Conservation (phyloP, 768 basidiomycete species). For the Suillus sp. region DNA sequence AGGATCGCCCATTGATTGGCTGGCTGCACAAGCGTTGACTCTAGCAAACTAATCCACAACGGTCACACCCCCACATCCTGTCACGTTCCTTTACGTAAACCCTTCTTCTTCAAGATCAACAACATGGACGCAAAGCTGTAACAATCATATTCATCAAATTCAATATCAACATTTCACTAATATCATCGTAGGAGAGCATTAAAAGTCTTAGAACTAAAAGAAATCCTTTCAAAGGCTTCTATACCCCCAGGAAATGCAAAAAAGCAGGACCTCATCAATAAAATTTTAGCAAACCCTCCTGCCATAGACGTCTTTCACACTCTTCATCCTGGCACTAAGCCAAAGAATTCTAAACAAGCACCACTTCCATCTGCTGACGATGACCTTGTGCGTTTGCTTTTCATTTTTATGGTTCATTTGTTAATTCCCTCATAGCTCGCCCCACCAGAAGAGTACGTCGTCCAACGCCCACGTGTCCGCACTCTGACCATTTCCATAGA, state of each 20-base stretch:
- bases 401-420: neutral
- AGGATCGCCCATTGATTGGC: constrained; percentile 57
- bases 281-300: constrained; percentile 52
- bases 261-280: constrained; percentile 67
- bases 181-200: constrained; percentile 50
- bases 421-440: constrained; percentile 26
- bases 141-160: constrained; percentile 9
- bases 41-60: constrained; percentile 24
- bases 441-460: constrained; percentile 34
- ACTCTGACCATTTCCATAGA: constrained; percentile 27
- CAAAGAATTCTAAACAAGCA: constrained; percentile 22
- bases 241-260: constrained; percentile 58
- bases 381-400: constrained; percentile 29
- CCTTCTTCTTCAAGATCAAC: constrained; percentile 14
- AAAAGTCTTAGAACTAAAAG: constrained; percentile 71
- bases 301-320: constrained; percentile 54
- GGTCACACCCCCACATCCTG: constrained; percentile 17
- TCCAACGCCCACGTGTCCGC: constrained; percentile 7
- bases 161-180: constrained; percentile 8
- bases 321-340: constrained; percentile 36
- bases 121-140: constrained; percentile 45
- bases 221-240: constrained; percentile 56
- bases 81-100: constrained; percentile 25
- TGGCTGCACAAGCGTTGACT: constrained; percentile 32
- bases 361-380: constrained; percentile 20